Evolutionary conservation across 129 eudicot species (phyloP).

Genomic region (Ambrosia artemisiifolia): DNA sequence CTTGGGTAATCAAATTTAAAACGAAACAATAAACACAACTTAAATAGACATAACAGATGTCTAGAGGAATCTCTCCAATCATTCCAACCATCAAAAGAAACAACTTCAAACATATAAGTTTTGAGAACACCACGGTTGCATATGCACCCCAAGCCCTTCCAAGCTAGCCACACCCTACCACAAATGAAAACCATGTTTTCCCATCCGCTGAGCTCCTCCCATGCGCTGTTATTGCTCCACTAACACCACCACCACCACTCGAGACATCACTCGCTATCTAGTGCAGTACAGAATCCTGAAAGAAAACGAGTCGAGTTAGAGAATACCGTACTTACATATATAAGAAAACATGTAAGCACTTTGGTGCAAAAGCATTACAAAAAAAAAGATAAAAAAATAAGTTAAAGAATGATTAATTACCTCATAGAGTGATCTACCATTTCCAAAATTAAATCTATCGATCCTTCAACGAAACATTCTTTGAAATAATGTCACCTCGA

Average conservation of each 20-base stretch:
- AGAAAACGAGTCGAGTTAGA: not conserved
- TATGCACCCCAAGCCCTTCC: constrained; percentile 95
- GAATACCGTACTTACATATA: too few species aligned
- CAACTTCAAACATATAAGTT: constrained; percentile 68
- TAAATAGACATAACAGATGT: constrained; percentile 47
- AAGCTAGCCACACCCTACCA: constrained; percentile 82
- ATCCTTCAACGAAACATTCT: constrained; percentile 81
- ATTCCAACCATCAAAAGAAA: constrained; percentile 87
- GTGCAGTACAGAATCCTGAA: constrained; percentile 65
- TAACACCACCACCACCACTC: constrained; percentile 48
- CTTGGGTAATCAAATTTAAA: not conserved
- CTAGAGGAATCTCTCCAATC: constrained; percentile 73
- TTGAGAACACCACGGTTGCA: constrained; percentile 67
- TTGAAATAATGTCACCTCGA: constrained; percentile 74
- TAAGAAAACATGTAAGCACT: too few species aligned
- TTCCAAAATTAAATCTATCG: constrained; percentile 82
- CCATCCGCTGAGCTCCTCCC: constrained; percentile 51
- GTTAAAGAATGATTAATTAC: constrained; percentile 31
- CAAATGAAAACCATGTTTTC: constrained; percentile 74
- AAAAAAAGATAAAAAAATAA: not conserved
- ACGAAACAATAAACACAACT: not conserved
- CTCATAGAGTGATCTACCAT: constrained; percentile 77
- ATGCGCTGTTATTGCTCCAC: constrained; percentile 80
- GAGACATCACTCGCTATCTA: constrained; percentile 52
- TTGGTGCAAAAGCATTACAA: too few species aligned